Evolutionary conservation across 371 early-diverging fungal species (phyloP).

Genomic region (Mortierella sp.): DNA sequence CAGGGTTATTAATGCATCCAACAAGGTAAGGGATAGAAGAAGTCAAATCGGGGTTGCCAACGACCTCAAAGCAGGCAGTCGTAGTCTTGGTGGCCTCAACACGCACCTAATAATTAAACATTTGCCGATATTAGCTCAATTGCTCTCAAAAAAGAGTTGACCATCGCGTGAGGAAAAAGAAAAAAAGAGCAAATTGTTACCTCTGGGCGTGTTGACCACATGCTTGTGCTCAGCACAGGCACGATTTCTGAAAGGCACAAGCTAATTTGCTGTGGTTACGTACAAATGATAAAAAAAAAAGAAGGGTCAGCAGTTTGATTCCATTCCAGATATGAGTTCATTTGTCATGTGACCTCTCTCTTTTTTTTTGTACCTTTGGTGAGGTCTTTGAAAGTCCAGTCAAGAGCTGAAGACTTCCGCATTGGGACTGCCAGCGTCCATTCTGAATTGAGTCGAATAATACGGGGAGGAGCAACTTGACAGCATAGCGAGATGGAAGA

Average conservation of each 20-base stretch:
- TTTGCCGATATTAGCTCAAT: not conserved
- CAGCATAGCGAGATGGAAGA: constrained; percentile 58
- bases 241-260: constrained; percentile 75
- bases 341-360: not conserved
- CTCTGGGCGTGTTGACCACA: constrained; percentile 76
- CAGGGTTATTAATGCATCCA: constrained; percentile 73
- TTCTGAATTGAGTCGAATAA: constrained; percentile 65
- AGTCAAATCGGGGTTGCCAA: constrained; percentile 76
- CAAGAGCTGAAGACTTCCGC: constrained; percentile 62
- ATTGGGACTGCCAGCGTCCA: constrained; percentile 73
- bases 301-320: not conserved
- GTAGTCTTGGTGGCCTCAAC: constrained; percentile 43
- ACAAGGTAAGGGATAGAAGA: constrained; percentile 75
- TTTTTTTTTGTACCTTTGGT: constrained; percentile 37
- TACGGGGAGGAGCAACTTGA: constrained; percentile 61
- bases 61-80: constrained; percentile 57
- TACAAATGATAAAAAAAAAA: not conserved
- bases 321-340: not conserved
- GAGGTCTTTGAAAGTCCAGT: constrained; percentile 58
- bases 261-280: constrained; percentile 42
- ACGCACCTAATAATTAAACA: constrained; percentile 30
- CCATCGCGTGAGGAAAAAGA: not conserved
- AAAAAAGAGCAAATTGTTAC: constrained; percentile 11
- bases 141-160: not conserved
- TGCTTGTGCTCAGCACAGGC: constrained; percentile 78